Conservation (phyloP, 805 yeast genomes). For the Ogataea chonburiensis region DNA sequence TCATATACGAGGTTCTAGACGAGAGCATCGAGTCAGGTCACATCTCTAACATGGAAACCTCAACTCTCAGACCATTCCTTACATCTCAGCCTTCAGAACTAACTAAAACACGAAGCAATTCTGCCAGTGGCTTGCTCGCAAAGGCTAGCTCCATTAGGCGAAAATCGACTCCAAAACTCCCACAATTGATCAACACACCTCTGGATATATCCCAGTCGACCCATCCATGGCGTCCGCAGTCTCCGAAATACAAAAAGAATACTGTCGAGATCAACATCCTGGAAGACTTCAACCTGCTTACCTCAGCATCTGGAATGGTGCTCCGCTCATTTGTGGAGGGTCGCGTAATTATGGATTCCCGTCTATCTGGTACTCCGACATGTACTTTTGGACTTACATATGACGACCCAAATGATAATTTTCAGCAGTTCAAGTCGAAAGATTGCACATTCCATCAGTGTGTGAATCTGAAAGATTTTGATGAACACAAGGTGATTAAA, state of each 20-base stretch:
- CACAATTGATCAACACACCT: slow-evolving; percentile 12
- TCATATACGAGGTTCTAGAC: slow-evolving; percentile 75
- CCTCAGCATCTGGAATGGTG: slow-evolving; percentile 62
- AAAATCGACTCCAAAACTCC: slow-evolving; percentile 16
- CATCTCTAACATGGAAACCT: slow-evolving; percentile 63
- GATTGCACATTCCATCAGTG: slow-evolving; percentile 88
- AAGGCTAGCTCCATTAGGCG: slow-evolving; percentile 24
- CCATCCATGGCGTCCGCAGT: slow-evolving; percentile 68
- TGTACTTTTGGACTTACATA: slow-evolving; percentile 74
- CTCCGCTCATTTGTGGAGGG: slow-evolving; percentile 78
- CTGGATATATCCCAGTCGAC: slow-evolving; percentile 10
- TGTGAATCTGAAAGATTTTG: slow-evolving; percentile 70
- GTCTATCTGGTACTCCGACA: slow-evolving; percentile 76
- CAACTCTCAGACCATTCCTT: slow-evolving; percentile 38
- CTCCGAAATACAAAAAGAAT: slow-evolving; percentile 75
- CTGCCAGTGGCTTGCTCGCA: slow-evolving; percentile 18
- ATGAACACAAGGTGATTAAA: slow-evolving; percentile 58
- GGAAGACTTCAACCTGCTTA: slow-evolving; percentile 71
- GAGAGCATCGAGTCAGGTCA: slow-evolving; percentile 77
- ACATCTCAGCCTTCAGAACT: slow-evolving; percentile 9
- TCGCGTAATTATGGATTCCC: slow-evolving; percentile 64
- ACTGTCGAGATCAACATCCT: slow-evolving; percentile 74
- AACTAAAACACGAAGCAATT: slow-evolving; percentile 6
- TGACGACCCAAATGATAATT: slow-evolving; percentile 14
- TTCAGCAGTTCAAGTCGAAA: slow-evolving; percentile 39